Conservation (phyloP, 106 monocot species). For the Gastrodia elata region DNA sequence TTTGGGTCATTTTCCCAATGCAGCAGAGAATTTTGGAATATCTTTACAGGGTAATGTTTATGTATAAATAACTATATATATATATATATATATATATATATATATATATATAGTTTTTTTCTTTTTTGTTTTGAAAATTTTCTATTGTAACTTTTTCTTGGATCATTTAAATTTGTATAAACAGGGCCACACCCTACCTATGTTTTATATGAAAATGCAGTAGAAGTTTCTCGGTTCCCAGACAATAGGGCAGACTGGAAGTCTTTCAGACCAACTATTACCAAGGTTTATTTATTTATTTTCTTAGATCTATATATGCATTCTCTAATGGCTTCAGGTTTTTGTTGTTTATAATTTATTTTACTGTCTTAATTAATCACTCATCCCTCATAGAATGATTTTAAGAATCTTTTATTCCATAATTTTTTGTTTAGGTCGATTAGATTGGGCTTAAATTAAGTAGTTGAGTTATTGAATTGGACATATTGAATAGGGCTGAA, state of each 20-base stretch:
- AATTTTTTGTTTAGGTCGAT: no score
- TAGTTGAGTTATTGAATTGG: no score
- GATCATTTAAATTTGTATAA: background rate
- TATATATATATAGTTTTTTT: no score
- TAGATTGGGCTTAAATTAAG: no score
- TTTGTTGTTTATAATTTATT: no score
- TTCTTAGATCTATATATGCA: background rate
- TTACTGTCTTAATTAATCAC: no score
- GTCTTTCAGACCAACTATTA: constrained; percentile 34
- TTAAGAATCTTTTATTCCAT: no score
- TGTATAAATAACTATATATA: no score
- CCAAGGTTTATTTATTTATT: constrained; percentile 40
- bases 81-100: no score
- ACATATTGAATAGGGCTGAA: no score
- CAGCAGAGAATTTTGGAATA: constrained; percentile 82
- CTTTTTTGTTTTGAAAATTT: background rate
- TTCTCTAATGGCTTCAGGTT: no score
- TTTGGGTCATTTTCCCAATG: constrained; percentile 91
- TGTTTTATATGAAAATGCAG: constrained; percentile 75
- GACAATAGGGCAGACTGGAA: constrained; percentile 27
- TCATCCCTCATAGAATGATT: no score
- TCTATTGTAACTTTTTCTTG: background rate
- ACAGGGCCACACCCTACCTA: constrained; percentile 68
- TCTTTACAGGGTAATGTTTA: constrained; percentile 39
- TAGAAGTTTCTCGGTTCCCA: constrained; percentile 69